Percentiles rank a stretch among this genome's conserved stretches.
These are phyloP conservation scores for Phanerochaete carnosa DNA, from an alignment of 768 basidiomycete genomes.

Conservation along the genomic window DNA sequence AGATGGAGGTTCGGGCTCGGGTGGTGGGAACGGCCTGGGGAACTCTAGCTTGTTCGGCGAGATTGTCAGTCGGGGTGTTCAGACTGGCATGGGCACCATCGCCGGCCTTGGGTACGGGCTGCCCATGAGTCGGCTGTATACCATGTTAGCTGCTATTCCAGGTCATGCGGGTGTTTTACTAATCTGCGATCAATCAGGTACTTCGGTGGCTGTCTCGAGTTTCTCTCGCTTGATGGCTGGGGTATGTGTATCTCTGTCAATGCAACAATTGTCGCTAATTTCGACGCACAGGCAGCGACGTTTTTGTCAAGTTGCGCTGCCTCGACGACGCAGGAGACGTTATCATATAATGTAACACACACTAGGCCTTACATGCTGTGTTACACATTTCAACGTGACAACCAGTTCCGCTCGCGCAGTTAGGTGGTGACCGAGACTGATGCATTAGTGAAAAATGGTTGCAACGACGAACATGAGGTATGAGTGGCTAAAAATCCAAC, in stretches of 20 bases:
- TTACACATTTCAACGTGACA: not conserved
- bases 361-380: not conserved
- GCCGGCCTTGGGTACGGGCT: slow-evolving; percentile 87
- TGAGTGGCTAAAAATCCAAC: slow-evolving; percentile 1
- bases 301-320: slow-evolving; percentile 51
- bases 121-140: slow-evolving; percentile 76
- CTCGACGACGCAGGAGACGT: slow-evolving; percentile 51
- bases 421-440: not conserved
- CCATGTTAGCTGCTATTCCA: slow-evolving; percentile 40
- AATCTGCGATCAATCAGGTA: slow-evolving; percentile 44
- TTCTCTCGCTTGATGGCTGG: slow-evolving; percentile 83
- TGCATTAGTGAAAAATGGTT: slow-evolving; percentile 2
- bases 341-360: slow-evolving; percentile 32
- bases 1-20: slow-evolving; percentile 18
- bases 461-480: slow-evolving; percentile 1
- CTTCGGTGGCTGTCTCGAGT: slow-evolving; percentile 82
- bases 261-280: not conserved
- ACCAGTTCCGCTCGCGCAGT: too few relatives aligned
- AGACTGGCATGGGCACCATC: slow-evolving; percentile 83
- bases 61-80: slow-evolving; percentile 73
- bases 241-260: slow-evolving; percentile 39
- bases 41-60: slow-evolving; percentile 67
- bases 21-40: slow-evolving; percentile 31
- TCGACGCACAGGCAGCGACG: slow-evolving; percentile 40
- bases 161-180: slow-evolving; percentile 11